Evolutionary conservation across 257 asterid species (phyloP).

Genomic region (Salvia hispanica): DNA sequence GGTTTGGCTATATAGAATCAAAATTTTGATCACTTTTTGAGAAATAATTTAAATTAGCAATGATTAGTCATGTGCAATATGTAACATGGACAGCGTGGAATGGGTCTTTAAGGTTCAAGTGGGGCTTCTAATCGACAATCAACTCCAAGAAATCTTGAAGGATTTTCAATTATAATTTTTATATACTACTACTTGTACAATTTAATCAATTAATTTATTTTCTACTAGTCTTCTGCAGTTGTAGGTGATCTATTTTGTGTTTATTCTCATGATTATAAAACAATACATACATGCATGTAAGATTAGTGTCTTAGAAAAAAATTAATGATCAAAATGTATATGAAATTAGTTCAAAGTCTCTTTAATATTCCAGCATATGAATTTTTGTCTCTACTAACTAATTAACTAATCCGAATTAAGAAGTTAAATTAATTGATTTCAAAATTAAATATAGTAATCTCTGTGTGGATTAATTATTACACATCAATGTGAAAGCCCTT

Average conservation of each 20-base stretch:
- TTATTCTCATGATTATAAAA: background rate
- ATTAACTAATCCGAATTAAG: background rate
- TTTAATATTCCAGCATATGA: background rate
- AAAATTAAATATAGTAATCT: background rate
- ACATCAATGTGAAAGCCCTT: background rate
- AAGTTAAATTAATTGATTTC: background rate
- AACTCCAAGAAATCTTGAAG: conserved; percentile 24
- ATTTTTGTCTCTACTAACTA: background rate
- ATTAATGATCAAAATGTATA: background rate
- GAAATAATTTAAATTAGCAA: background rate
- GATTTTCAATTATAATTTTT: background rate
- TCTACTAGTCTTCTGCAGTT: background rate
- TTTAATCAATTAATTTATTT: background rate
- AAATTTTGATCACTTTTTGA: conserved; percentile 1
- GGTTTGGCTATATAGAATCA: conserved; percentile 16
- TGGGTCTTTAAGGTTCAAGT: conserved; percentile 41
- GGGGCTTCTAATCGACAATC: conserved; percentile 42
- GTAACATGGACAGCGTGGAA: conserved; percentile 51
- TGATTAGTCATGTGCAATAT: conserved; percentile 45
- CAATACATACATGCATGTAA: too few relatives aligned
- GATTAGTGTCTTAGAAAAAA: too few relatives aligned
- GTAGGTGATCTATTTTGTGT: background rate
- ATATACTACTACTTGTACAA: background rate
- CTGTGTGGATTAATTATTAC: background rate
- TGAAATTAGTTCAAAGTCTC: background rate